Percentiles rank a stretch among this genome's conserved stretches.
Evolutionary conservation across 2,329 filamentous ascomycete species (phyloP).

Genomic region (Tympanopsis confertula): DNA sequence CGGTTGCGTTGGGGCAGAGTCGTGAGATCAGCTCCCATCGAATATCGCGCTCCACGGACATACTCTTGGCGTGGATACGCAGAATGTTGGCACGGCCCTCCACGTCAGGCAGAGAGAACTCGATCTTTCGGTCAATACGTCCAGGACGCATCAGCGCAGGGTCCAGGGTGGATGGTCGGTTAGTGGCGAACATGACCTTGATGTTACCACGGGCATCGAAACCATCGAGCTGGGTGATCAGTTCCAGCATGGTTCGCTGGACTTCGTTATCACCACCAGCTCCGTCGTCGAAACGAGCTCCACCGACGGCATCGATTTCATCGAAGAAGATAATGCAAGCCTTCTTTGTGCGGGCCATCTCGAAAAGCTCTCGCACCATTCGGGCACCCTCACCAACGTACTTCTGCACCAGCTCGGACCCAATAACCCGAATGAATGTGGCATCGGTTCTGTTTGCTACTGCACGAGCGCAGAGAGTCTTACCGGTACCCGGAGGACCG

Average conservation of each 20-base stretch:
- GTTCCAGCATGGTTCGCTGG: slow-evolving; percentile 92
- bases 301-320: slow-evolving; percentile 92
- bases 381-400: slow-evolving; percentile 96
- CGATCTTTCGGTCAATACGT: slow-evolving; percentile 96
- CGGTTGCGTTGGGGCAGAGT: slow-evolving; percentile 91
- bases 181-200: slow-evolving; percentile 99
- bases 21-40: slow-evolving; percentile 97
- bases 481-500: slow-evolving; percentile 94
- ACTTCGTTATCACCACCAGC: slow-evolving; percentile 96
- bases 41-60: slow-evolving; percentile 98
- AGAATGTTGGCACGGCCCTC: slow-evolving; percentile 96
- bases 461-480: slow-evolving; percentile 92
- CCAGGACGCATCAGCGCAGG: slow-evolving; percentile 95
- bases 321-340: slow-evolving; percentile 99
- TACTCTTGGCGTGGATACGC: slow-evolving; percentile 96
- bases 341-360: slow-evolving; percentile 99
- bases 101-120: slow-evolving; percentile 93
- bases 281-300: slow-evolving; percentile 90
- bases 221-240: slow-evolving; percentile 92
- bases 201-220: slow-evolving; percentile 96
- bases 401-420: slow-evolving; percentile 94
- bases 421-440: slow-evolving; percentile 97
- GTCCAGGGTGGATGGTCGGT: slow-evolving; percentile 87
- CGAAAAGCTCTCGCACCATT: slow-evolving; percentile 97
- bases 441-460: slow-evolving; percentile 97